phyloP scores from a whole-genome alignment of 306 rosid genomes.

The Crotalaria pallida region DNA sequence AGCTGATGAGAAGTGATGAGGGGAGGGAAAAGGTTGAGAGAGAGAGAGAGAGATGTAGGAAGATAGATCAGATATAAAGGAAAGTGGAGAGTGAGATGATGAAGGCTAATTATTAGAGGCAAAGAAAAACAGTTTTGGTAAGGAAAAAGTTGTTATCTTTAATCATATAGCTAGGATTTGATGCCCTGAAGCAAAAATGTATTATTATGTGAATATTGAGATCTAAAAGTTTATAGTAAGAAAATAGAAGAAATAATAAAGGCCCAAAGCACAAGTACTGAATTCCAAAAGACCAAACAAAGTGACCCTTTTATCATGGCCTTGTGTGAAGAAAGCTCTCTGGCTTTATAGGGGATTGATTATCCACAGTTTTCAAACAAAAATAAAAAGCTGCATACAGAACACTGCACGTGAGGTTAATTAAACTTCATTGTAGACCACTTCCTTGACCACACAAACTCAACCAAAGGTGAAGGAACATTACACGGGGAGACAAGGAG shows the following conservation, averaged over 20 bases:
- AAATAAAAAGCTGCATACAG: slow-evolving; percentile 44
- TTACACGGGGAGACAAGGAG: slow-evolving; percentile 18
- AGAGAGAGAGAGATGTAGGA: neutral
- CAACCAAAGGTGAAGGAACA: neutral
- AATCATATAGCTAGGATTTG: too few species aligned
- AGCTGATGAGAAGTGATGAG: neutral
- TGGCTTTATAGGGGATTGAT: slow-evolving; percentile 9
- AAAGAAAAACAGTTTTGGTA: neutral
- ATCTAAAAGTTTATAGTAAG: neutral
- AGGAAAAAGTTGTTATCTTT: neutral
- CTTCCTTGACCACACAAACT: slow-evolving; percentile 33
- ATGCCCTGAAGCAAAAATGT: too few species aligned
- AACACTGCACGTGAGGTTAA: neutral
- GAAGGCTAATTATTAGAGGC: neutral
- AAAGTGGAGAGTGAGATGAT: neutral
- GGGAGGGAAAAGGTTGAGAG: neutral
- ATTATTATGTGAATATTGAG: too few species aligned
- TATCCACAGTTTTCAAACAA: neutral
- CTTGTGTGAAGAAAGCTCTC: slow-evolving; percentile 22
- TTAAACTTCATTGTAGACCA: slow-evolving; percentile 36
- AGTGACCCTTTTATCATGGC: slow-evolving; percentile 36
- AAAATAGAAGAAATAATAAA: neutral
- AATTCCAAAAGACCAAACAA: slow-evolving; percentile 44
- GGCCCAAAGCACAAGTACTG: neutral
- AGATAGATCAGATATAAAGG: too few species aligned